phyloP scores from a whole-genome alignment of 1,139 yeast species.

The Geotrichum australiense region DNA sequence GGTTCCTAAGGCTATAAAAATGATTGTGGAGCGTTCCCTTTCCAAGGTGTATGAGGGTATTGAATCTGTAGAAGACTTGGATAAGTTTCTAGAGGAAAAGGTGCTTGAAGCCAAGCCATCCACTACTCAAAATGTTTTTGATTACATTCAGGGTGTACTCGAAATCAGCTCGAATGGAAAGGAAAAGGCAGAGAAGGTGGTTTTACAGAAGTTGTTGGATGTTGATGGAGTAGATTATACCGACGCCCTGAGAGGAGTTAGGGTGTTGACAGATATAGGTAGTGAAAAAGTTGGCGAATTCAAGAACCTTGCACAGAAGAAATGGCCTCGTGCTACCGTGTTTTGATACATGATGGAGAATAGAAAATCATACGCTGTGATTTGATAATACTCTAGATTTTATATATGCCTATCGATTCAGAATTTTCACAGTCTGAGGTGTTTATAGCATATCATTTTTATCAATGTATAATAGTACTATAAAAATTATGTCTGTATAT shows the following conservation, averaged over 20 bases:
- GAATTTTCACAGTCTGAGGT: too few relatives aligned
- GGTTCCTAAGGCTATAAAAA: slow-evolving; percentile 30
- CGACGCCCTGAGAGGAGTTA: slow-evolving; percentile 7
- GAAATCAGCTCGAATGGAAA: slow-evolving; percentile 5
- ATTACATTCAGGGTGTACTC: slow-evolving; percentile 12
- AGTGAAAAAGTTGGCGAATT: slow-evolving; percentile 20
- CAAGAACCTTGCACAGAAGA: slow-evolving; percentile 15
- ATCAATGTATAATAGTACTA: too few relatives aligned
- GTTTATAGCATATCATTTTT: too few relatives aligned
- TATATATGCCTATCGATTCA: too few relatives aligned
- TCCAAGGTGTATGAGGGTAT: slow-evolving; percentile 29
- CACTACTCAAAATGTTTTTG: slow-evolving; percentile 13
- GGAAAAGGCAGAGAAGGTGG: slow-evolving; percentile 20
- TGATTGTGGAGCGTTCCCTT: slow-evolving; percentile 30
- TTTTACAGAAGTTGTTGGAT: slow-evolving; percentile 20
- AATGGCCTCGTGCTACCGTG: slow-evolving; percentile 25
- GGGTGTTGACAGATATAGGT: slow-evolving; percentile 18
- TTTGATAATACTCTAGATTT: too few relatives aligned
- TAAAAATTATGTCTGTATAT: too few relatives aligned
- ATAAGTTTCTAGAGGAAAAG: slow-evolving; percentile 25
- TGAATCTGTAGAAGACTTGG: slow-evolving; percentile 23
- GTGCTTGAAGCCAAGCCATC: slow-evolving; percentile 21
- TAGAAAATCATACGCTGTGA: too few relatives aligned
- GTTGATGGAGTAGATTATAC: slow-evolving; percentile 6
- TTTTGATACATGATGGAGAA: too few relatives aligned